These are phyloP conservation scores for Moesziomyces sp. DNA, from an alignment of 1,284 basidiomycete species.

Conservation along the genomic window DNA sequence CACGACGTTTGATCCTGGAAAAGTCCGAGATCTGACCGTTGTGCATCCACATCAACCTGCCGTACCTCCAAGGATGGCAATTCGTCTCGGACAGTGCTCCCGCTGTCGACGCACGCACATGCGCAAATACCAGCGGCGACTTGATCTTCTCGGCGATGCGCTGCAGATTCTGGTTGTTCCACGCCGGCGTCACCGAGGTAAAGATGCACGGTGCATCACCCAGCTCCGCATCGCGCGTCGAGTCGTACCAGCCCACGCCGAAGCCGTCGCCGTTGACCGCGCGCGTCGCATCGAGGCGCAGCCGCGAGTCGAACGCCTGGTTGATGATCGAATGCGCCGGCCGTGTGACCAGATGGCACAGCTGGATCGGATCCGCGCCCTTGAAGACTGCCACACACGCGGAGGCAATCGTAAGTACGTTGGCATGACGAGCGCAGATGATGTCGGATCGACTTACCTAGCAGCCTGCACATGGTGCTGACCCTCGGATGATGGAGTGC, in stretches of 20 bases:
- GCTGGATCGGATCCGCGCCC: constrained; percentile 52
- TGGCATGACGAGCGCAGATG: too few relatives aligned
- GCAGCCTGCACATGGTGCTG: constrained; percentile 39
- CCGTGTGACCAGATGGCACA: constrained; percentile 79
- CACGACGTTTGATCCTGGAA: constrained; percentile 54
- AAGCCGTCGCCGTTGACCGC: constrained; percentile 84
- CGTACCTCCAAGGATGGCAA: constrained; percentile 65
- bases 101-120: constrained; percentile 59
- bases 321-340: constrained; percentile 87
- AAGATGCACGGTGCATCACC: constrained; percentile 82
- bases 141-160: constrained; percentile 65
- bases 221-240: constrained; percentile 41
- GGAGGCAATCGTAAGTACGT: too few relatives aligned
- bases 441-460: constrained; percentile 4
- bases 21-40: constrained; percentile 64
- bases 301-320: constrained; percentile 63
- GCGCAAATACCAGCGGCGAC: constrained; percentile 62
- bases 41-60: constrained; percentile 66
- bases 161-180: constrained; percentile 65
- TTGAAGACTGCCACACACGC: constrained; percentile 47
- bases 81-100: constrained; percentile 64
- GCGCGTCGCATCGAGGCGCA: constrained; percentile 68
- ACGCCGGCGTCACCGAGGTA: constrained; percentile 83
- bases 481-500: neutral
- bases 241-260: constrained; percentile 81